Percentiles rank a stretch among this genome's conserved stretches.
Evolutionary conservation across 345 rosid species (phyloP).

Genomic region (Barbarea vulgaris): DNA sequence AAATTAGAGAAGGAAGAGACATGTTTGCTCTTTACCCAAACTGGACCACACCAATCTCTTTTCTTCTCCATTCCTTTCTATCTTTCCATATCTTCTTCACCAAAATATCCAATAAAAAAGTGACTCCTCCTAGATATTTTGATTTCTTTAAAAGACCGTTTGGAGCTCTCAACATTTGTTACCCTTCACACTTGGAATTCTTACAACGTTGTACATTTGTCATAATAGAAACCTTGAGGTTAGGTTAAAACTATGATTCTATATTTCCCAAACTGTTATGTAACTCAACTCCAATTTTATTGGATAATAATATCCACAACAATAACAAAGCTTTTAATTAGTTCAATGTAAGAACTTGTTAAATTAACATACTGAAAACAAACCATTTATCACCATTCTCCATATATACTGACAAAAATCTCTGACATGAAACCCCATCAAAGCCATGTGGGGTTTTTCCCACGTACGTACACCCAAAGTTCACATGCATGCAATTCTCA

Average conservation of each 20-base stretch:
- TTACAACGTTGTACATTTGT: conserved; percentile 11
- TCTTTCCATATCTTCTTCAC: conserved; percentile 16
- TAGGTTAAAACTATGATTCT: background rate
- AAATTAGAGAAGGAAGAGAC: conserved; percentile 34
- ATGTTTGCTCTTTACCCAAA: conserved; percentile 37
- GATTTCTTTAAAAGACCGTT: background rate
- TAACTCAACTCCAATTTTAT: background rate
- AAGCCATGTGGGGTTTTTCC: conserved; percentile 33
- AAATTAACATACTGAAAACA: background rate
- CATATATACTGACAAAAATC: conserved; percentile 31
- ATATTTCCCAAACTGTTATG: background rate
- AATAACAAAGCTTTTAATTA: background rate
- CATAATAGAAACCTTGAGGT: background rate
- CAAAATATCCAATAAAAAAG: conserved; percentile 19
- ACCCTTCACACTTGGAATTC: background rate
- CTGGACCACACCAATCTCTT: conserved; percentile 31
- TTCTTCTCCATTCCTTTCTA: conserved; percentile 24
- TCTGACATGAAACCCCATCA: conserved; percentile 39
- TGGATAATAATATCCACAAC: no score
- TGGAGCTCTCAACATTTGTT: conserved; percentile 1
- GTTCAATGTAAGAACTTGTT: background rate
- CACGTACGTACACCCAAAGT: conserved; percentile 42
- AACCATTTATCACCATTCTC: conserved; percentile 5
- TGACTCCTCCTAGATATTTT: background rate
- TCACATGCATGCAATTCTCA: conserved; percentile 45